These are phyloP conservation scores for Neocucurbitaria cava DNA, from an alignment of 2,329 filamentous ascomycete species.

Conservation along the genomic window DNA sequence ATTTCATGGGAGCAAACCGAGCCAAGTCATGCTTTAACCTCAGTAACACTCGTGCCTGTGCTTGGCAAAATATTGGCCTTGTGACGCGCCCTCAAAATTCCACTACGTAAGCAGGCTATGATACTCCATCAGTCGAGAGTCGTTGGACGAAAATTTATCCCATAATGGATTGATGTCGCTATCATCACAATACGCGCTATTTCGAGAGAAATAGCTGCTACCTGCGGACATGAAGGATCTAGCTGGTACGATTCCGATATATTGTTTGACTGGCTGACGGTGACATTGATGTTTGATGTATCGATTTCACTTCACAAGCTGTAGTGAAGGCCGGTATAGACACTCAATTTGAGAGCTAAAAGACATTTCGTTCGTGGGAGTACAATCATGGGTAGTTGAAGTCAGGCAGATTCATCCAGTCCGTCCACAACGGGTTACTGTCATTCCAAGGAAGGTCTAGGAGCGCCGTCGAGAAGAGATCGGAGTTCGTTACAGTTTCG, in stretches of 20 bases:
- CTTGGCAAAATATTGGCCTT: not conserved
- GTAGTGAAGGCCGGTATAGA: not conserved
- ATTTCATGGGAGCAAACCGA: not conserved
- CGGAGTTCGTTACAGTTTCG: conserved; percentile 69
- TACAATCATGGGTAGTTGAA: conserved; percentile 34
- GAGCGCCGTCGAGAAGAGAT: conserved; percentile 64
- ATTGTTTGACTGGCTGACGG: not conserved
- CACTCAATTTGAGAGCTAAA: not conserved
- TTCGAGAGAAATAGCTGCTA: not conserved
- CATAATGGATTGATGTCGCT: not conserved
- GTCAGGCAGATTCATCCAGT: conserved; percentile 45
- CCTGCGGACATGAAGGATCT: not conserved
- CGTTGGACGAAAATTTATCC: not conserved
- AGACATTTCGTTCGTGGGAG: not conserved
- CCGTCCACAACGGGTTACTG: conserved; percentile 44
- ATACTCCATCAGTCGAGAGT: not conserved
- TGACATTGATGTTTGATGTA: not conserved
- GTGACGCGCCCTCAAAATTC: not conserved
- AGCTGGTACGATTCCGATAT: not conserved
- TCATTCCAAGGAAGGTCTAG: conserved; percentile 67
- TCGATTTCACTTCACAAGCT: not conserved
- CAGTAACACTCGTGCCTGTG: not conserved
- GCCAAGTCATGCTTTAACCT: not conserved
- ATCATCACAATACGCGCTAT: not conserved
- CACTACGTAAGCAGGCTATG: not conserved